Evolutionary conservation across 2,329 filamentous ascomycete species (phyloP).

Genomic region (Chaetoscypha palmicola): DNA sequence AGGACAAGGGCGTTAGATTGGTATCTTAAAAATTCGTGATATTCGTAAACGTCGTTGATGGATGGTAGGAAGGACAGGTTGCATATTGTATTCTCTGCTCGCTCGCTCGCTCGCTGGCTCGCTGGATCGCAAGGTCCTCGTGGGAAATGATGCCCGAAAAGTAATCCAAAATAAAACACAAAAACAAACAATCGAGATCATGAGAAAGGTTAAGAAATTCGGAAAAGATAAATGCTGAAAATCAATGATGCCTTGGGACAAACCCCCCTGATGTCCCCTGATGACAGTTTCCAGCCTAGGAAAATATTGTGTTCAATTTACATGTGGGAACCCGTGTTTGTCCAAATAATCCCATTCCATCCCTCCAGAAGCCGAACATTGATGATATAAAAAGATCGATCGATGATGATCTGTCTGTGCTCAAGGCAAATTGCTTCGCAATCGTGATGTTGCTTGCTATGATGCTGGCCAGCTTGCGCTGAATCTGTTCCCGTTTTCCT

Average conservation of each 20-base stretch:
- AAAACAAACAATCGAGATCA: too few species aligned
- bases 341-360: too few species aligned
- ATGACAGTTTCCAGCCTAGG: conserved; percentile 1
- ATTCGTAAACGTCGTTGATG: conserved; percentile 7
- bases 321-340: conserved; percentile 13
- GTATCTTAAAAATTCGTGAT: conserved; percentile 5
- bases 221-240: too few species aligned
- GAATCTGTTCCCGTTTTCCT: conserved; percentile 9
- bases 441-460: conserved; percentile 8
- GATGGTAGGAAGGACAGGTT: neutral
- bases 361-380: conserved; percentile 2
- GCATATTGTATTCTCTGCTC: too few species aligned
- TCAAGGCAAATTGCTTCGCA: conserved; percentile 7
- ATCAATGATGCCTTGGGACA: too few species aligned
- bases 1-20: conserved; percentile 1
- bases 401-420: conserved; percentile 12
- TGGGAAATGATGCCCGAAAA: too few species aligned
- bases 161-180: too few species aligned
- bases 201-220: too few species aligned
- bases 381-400: conserved; percentile 8
- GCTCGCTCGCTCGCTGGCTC: too few species aligned
- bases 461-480: conserved; percentile 13
- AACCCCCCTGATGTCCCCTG: conserved; percentile 7
- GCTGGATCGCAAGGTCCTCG: too few species aligned
- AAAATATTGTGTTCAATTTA: conserved; percentile 17